Percentiles rank a stretch among this genome's conserved stretches.
Evolutionary conservation across 1,284 basidiomycete genomes (phyloP).

Genomic region (Leccinum fallax): DNA sequence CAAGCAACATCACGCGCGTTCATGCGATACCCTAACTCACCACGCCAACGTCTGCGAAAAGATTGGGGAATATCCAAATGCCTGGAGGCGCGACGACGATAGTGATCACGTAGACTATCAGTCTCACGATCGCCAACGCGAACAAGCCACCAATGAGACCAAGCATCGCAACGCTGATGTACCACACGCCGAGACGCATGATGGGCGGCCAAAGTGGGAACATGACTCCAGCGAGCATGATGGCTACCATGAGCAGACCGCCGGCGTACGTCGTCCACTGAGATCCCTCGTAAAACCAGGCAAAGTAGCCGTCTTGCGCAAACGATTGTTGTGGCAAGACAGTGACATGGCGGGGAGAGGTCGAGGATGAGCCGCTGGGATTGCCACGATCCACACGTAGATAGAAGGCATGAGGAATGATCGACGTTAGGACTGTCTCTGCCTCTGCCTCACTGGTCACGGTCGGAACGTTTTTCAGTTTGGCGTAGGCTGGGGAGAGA

Average conservation of each 20-base stretch:
- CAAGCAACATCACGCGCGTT: constrained; percentile 6
- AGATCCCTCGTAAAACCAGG: constrained; percentile 96
- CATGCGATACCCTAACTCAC: constrained; percentile 55
- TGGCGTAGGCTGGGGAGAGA: constrained; percentile 87
- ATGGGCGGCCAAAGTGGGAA: constrained; percentile 97
- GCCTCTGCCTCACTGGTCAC: constrained; percentile 83
- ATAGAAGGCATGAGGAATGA: constrained; percentile 89
- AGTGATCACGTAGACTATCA: constrained; percentile 96
- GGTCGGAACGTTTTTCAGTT: constrained; percentile 85
- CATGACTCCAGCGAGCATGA: constrained; percentile 98
- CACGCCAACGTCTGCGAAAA: constrained; percentile 99
- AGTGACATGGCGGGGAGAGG: constrained; percentile 79
- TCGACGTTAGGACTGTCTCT: constrained; percentile 62
- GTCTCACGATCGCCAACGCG: constrained; percentile 85
- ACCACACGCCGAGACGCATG: constrained; percentile 96
- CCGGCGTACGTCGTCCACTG: constrained; percentile 95
- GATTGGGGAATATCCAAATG: constrained; percentile 98
- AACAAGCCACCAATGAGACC: constrained; percentile 93
- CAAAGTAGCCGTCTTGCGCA: constrained; percentile 80
- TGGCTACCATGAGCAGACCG: constrained; percentile 87
- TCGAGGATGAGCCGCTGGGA: constrained; percentile 65
- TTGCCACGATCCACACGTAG: constrained; percentile 68
- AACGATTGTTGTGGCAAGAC: constrained; percentile 87
- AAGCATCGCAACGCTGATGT: constrained; percentile 87
- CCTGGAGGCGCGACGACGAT: constrained; percentile 85